Evolutionary conservation across 2,329 filamentous ascomycete genomes (phyloP).

Genomic region (Colletotrichum sp.): DNA sequence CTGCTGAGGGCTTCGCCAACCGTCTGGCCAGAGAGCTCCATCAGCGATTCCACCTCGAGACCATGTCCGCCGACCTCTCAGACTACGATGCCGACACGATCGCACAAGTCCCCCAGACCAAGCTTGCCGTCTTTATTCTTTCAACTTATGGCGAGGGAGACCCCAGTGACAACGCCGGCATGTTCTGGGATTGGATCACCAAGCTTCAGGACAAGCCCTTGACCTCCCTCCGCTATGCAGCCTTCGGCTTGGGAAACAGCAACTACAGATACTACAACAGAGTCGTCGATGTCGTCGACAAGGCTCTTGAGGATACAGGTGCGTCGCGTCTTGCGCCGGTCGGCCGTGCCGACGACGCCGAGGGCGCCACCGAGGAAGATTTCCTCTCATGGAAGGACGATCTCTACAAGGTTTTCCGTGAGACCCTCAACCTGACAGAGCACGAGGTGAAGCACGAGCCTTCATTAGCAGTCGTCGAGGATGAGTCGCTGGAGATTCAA

Average conservation of each 20-base stretch:
- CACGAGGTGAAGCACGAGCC: slow-evolving; percentile 27
- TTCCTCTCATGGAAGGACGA: slow-evolving; percentile 40
- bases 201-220: slow-evolving; percentile 19
- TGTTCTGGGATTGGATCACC: slow-evolving; percentile 33
- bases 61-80: slow-evolving; percentile 47
- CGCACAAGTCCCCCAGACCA: slow-evolving; percentile 26
- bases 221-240: slow-evolving; percentile 34
- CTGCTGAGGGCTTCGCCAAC: slow-evolving; percentile 47
- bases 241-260: slow-evolving; percentile 44
- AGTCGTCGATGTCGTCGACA: slow-evolving; percentile 33
- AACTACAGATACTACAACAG: slow-evolving; percentile 44
- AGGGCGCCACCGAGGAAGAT: slow-evolving; percentile 38
- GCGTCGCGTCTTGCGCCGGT: slow-evolving; percentile 30
- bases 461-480: slow-evolving; percentile 22
- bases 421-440: slow-evolving; percentile 26
- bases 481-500: slow-evolving; percentile 22
- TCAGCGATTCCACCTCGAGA: slow-evolving; percentile 42
- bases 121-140: slow-evolving; percentile 39
- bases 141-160: slow-evolving; percentile 46
- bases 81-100: slow-evolving; percentile 51
- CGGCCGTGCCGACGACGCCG: slow-evolving; percentile 36
- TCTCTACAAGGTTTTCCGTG: slow-evolving; percentile 24
- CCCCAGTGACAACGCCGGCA: slow-evolving; percentile 40
- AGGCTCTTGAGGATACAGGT: slow-evolving; percentile 27
- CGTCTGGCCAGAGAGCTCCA: slow-evolving; percentile 43